Evolutionary conservation across 1,284 basidiomycete genomes (phyloP).

Genomic region (Vanrija pseudolonga): DNA sequence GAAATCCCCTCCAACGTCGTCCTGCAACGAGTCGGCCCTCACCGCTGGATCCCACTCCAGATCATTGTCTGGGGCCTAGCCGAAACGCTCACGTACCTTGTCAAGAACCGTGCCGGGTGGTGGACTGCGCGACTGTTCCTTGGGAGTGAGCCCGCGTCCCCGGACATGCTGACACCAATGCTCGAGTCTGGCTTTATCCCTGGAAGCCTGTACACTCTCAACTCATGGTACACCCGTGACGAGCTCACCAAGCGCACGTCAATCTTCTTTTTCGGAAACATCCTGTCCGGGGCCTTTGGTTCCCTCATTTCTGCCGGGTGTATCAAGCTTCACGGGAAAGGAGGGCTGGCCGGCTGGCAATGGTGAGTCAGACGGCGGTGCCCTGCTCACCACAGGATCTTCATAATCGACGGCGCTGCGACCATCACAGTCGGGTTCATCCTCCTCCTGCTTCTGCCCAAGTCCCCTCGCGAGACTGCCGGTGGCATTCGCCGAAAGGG

Average conservation of each 20-base stretch:
- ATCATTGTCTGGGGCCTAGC: conserved; percentile 17
- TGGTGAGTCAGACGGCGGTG: neutral
- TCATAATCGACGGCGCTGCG: neutral
- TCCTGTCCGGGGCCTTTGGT: neutral
- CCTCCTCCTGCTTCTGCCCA: neutral
- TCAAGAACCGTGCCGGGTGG: neutral
- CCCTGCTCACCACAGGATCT: neutral
- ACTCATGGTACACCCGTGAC: conserved; percentile 45
- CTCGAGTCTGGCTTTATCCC: conserved; percentile 44
- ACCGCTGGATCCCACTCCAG: conserved; percentile 28
- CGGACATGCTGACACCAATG: no score
- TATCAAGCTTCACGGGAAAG: neutral
- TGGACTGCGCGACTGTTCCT: conserved; percentile 38
- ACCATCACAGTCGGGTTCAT: neutral
- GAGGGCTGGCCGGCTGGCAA: neutral
- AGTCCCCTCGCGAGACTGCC: conserved; percentile 1
- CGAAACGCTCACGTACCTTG: neutral
- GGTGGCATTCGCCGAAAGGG: conserved; percentile 26
- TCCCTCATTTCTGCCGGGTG: conserved; percentile 2
- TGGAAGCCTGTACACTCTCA: conserved; percentile 38
- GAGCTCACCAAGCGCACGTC: conserved; percentile 50
- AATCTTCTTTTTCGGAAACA: conserved; percentile 48
- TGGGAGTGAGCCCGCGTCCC: no score
- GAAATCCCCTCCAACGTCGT: conserved; percentile 36
- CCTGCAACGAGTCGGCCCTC: conserved; percentile 24